phyloP scores from a whole-genome alignment of 805 yeast genomes.

The Cyberlindnera meyerae region DNA sequence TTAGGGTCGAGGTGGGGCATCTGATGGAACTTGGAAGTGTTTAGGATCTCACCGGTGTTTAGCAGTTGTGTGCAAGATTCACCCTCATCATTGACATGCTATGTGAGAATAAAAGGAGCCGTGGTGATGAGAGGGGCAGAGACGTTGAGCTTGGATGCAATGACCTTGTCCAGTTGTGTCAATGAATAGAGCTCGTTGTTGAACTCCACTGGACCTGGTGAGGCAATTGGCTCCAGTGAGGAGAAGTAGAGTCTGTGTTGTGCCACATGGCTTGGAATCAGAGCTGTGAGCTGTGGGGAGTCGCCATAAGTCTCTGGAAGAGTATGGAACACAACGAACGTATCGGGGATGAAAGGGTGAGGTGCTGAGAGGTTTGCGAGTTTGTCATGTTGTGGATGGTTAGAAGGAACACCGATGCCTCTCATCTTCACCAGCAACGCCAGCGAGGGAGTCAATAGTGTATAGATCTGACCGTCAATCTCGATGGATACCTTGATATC shows the following conservation, averaged over 20 bases:
- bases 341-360: constrained; percentile 7
- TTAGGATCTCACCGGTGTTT: constrained; percentile 5
- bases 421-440: constrained; percentile 14
- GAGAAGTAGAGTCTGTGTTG: constrained; percentile 14
- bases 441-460: constrained; percentile 13
- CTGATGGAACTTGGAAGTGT: constrained; percentile 1
- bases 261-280: constrained; percentile 20
- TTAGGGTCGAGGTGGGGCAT: neutral
- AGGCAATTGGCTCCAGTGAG: neutral
- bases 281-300: constrained; percentile 8
- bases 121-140: constrained; percentile 14
- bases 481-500: constrained; percentile 6
- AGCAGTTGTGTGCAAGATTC: constrained; percentile 5
- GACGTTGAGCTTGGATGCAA: constrained; percentile 5
- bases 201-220: constrained; percentile 10
- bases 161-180: constrained; percentile 6
- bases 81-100: constrained; percentile 1
- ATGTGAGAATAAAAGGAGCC: constrained; percentile 13
- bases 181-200: constrained; percentile 5
- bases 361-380: neutral
- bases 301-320: constrained; percentile 2
- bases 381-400: constrained; percentile 10
- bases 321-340: constrained; percentile 4
- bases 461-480: constrained; percentile 5
- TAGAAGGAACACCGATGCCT: constrained; percentile 16